A percentile compares a stretch with the other conserved stretches of the same genome.
Conservation (phyloP, 352 stramenopile species). For the Globisporangium megalacanthum region DNA sequence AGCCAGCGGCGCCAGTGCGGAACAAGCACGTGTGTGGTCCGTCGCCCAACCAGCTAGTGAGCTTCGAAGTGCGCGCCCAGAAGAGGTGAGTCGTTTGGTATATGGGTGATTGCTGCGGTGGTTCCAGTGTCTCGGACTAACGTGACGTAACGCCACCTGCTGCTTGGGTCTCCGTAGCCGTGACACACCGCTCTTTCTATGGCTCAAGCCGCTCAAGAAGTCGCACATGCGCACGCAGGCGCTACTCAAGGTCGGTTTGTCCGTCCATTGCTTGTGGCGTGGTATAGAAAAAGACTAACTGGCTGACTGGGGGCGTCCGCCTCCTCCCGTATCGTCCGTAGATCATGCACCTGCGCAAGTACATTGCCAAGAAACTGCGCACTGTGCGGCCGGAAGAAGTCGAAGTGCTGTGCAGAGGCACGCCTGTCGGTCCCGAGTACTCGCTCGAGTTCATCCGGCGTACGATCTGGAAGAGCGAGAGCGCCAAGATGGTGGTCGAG, state of each 20-base stretch:
- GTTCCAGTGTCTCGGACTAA: too few species aligned
- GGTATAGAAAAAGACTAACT: too few species aligned
- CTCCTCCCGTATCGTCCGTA: constrained; percentile 11
- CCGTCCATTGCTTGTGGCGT: neutral
- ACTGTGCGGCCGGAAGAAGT: constrained; percentile 37
- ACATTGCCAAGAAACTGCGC: constrained; percentile 41
- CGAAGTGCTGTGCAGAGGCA: constrained; percentile 47
- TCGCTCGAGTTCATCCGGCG: constrained; percentile 65
- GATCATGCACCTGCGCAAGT: constrained; percentile 63
- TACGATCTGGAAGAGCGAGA: constrained; percentile 42
- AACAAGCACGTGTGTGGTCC: constrained; percentile 18
- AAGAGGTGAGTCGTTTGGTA: constrained; percentile 24
- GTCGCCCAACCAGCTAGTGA: constrained; percentile 30
- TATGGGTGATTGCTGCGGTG: too few species aligned
- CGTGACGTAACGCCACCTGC: too few species aligned
- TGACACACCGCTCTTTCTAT: constrained; percentile 38
- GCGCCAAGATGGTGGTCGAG: constrained; percentile 46
- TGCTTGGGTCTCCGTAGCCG: too few species aligned
- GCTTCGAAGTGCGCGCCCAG: constrained; percentile 43
- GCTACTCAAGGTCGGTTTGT: constrained; percentile 30
- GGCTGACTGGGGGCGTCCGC: too few species aligned
- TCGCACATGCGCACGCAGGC: constrained; percentile 37
- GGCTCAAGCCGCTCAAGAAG: constrained; percentile 21
- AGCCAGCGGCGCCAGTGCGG: constrained; percentile 11
- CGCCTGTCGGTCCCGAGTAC: constrained; percentile 43